phyloP scores from a whole-genome alignment of 2,329 filamentous ascomycete species.

The Dactylellina haptotyla region DNA sequence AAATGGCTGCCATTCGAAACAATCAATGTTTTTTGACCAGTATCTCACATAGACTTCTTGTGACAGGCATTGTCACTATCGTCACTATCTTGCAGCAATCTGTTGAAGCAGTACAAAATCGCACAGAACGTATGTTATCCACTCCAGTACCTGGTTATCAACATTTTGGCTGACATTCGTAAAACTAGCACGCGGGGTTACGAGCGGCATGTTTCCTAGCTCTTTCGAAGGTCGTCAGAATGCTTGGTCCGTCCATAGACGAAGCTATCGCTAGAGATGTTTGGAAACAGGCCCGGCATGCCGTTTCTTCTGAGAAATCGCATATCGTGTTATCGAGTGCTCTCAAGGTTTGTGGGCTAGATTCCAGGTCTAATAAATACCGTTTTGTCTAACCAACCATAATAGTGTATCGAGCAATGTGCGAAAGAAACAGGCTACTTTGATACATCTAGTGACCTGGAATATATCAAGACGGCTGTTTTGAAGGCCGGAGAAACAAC shows the following conservation, averaged over 20 bases:
- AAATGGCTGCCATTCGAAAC: conserved; percentile 36
- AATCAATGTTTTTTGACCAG: conserved; percentile 42
- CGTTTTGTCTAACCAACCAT: conserved; percentile 61
- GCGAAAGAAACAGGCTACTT: conserved; percentile 80
- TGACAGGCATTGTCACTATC: conserved; percentile 68
- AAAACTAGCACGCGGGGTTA: conserved; percentile 74
- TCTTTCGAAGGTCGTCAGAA: conserved; percentile 78
- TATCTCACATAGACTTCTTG: conserved; percentile 53
- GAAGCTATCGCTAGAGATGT: conserved; percentile 86
- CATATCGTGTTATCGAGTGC: conserved; percentile 74
- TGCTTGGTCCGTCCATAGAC: conserved; percentile 80
- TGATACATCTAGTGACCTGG: conserved; percentile 87
- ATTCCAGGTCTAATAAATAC: neutral
- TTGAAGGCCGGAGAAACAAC: conserved; percentile 88
- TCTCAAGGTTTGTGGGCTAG: conserved; percentile 54
- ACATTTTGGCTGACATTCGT: conserved; percentile 1
- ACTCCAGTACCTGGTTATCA: neutral
- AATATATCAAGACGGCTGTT: conserved; percentile 81
- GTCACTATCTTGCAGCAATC: conserved; percentile 74
- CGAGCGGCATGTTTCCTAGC: conserved; percentile 80
- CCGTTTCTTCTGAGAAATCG: conserved; percentile 82
- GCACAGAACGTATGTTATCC: conserved; percentile 68
- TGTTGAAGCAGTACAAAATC: conserved; percentile 82
- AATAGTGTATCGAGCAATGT: conserved; percentile 76
- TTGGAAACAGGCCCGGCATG: conserved; percentile 88